Evolutionary conservation across 352 stramenopile species (phyloP).

Genomic region (Phytophthora brassicae): DNA sequence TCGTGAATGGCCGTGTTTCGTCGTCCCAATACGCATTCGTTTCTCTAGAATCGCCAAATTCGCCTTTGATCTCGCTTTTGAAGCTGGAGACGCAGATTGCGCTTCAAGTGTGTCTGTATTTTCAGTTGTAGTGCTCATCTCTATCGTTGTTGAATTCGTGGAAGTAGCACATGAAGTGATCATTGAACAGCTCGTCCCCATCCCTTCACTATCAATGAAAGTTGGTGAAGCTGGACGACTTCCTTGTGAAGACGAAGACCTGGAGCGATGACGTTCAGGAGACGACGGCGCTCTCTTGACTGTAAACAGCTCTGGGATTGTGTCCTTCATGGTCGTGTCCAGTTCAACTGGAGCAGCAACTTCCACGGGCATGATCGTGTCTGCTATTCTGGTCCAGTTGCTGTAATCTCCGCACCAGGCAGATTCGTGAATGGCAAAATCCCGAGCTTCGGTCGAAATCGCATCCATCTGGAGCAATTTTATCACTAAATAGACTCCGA

Average conservation of each 20-base stretch:
- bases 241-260: slow-evolving; percentile 22
- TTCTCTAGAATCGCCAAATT: slow-evolving; percentile 60
- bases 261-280: slow-evolving; percentile 2
- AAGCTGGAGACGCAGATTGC: slow-evolving; percentile 42
- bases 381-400: background rate
- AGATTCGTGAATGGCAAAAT: slow-evolving; percentile 32
- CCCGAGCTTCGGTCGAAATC: slow-evolving; percentile 5
- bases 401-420: slow-evolving; percentile 14
- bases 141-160: slow-evolving; percentile 2
- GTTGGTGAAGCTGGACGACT: slow-evolving; percentile 21
- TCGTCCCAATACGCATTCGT: slow-evolving; percentile 55
- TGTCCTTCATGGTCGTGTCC: background rate
- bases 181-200: slow-evolving; percentile 30
- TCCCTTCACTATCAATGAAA: slow-evolving; percentile 24
- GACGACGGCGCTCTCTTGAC: slow-evolving; percentile 12
- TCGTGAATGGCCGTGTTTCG: slow-evolving; percentile 48
- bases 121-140: slow-evolving; percentile 11
- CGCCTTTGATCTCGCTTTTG: slow-evolving; percentile 43
- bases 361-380: slow-evolving; percentile 22
- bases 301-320: slow-evolving; percentile 7
- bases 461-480: slow-evolving; percentile 12
- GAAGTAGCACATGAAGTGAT: slow-evolving; percentile 20
- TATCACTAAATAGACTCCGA: background rate
- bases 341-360: slow-evolving; percentile 11
- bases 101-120: slow-evolving; percentile 15